A percentile compares a stretch with the other conserved stretches of the same genome.
Conservation (phyloP, 2,329 filamentous ascomycete genomes). For the Parasarocladium wereldwijsianum region DNA sequence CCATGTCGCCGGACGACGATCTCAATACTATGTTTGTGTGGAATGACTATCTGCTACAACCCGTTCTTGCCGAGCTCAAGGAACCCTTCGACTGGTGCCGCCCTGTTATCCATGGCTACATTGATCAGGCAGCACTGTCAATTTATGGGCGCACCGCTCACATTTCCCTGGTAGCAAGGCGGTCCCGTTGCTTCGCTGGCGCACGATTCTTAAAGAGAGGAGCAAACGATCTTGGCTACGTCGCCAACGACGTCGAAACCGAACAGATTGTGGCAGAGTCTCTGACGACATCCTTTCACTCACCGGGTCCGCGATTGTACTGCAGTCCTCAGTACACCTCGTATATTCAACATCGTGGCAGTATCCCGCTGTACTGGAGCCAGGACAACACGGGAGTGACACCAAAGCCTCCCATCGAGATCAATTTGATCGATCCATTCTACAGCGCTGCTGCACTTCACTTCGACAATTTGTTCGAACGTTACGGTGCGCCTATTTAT, state of each 20-base stretch:
- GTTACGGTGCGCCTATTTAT: slow-evolving; percentile 87
- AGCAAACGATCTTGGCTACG: slow-evolving; percentile 85
- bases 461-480: slow-evolving; percentile 85
- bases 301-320: slow-evolving; percentile 71
- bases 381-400: slow-evolving; percentile 92
- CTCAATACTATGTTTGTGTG: slow-evolving; percentile 96
- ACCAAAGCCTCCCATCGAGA: slow-evolving; percentile 88
- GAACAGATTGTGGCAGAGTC: slow-evolving; percentile 97
- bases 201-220: slow-evolving; percentile 90
- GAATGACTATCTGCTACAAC: slow-evolving; percentile 80
- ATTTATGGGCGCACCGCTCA: slow-evolving; percentile 83
- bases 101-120: slow-evolving; percentile 89
- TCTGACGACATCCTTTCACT: slow-evolving; percentile 88
- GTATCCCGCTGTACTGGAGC: slow-evolving; percentile 94
- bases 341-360: slow-evolving; percentile 91
- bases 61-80: slow-evolving; percentile 53
- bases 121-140: slow-evolving; percentile 75
- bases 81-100: slow-evolving; percentile 92
- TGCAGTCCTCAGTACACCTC: slow-evolving; percentile 88
- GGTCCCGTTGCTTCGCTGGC: slow-evolving; percentile 87
- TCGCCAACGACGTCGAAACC: slow-evolving; percentile 97
- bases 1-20: slow-evolving; percentile 44
- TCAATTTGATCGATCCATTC: slow-evolving; percentile 93
- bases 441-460: slow-evolving; percentile 86
- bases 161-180: slow-evolving; percentile 82